Conservation (phyloP, 1,284 basidiomycete species). For the Moesziomyces antarcticus region DNA sequence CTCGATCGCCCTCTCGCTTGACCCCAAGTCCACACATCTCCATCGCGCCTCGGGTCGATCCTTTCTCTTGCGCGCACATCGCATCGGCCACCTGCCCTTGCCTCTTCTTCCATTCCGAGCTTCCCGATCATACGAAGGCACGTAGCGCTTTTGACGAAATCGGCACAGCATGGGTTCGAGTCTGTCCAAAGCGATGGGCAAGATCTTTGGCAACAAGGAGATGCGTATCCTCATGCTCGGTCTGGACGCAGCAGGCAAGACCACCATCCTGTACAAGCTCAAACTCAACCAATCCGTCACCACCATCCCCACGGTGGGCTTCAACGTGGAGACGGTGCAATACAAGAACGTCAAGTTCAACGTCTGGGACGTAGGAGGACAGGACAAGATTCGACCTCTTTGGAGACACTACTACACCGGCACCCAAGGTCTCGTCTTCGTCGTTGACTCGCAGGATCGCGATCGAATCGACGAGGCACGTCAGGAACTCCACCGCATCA, state of each 20-base stretch:
- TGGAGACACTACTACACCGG: conserved; percentile 95
- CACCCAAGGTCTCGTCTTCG: conserved; percentile 75
- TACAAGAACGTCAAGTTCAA: conserved; percentile 70
- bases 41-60: too few relatives aligned
- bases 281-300: conserved; percentile 99
- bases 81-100: background rate
- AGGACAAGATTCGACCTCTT: conserved; percentile 70
- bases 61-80: background rate
- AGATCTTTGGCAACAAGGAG: conserved; percentile 98
- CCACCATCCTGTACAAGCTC: conserved; percentile 94
- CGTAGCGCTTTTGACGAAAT: background rate
- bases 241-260: conserved; percentile 88
- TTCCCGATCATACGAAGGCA: background rate
- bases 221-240: conserved; percentile 89
- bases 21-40: too few relatives aligned
- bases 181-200: conserved; percentile 78
- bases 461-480: conserved; percentile 96
- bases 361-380: conserved; percentile 69
- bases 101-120: background rate
- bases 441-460: conserved; percentile 82
- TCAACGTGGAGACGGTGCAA: conserved; percentile 70
- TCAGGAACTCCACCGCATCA: conserved; percentile 93
- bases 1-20: background rate
- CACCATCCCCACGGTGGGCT: conserved; percentile 92
- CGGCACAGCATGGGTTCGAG: conserved; percentile 56